Evolutionary conservation across 1,139 yeast genomes (phyloP), one percentile per base, ranked within the genome.

Genomic region (Geotrichum carabidarum): DNA sequence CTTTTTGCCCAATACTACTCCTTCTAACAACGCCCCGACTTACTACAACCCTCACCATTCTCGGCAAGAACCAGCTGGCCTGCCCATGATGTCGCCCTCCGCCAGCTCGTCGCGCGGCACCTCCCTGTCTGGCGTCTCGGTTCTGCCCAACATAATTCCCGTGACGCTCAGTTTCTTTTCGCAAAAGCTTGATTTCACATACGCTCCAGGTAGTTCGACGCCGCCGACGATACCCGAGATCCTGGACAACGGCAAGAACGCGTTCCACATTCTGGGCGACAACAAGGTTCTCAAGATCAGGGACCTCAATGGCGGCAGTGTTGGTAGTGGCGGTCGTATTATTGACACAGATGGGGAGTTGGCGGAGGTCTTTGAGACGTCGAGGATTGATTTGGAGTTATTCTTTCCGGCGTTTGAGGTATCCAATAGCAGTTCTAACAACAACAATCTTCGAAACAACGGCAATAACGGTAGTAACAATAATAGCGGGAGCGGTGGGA

Each of bases 141-240:
- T 47, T 55, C 8, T 49, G 54, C 50, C 59, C 63, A 17, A 46
- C n/a, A 59, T 65, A 2, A 71, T 76, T n/a, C 69, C 69, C 0
- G 83, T 80, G 8, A 65, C 71, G 8, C 76, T 73, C 59, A 75
- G 66, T 69, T 85, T 71, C 62, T 70, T 71, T 44, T 67, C 68
- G 38, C 71, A 72, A 53, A 66, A 65, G 41, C 65, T 86, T 44
- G 79, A 83, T 53, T 82, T 86, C 62, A 76, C 80, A 4, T 87
- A 77, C 66, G 78, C 84, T n/a, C 76, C 79, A 4, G 67, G 71
- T 30, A 78, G 78, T 51, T 78, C 83, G 12, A 82, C 91, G 0
- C 83, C 90, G 1, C 95, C 91, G 6, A 81, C 86, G 6, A 73
- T 79, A 56, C 63, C 78, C 15, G 95, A 87, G 65, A 70, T 87